Conservation (phyloP, 768 basidiomycete species). For the Podaxis pistillaris region DNA sequence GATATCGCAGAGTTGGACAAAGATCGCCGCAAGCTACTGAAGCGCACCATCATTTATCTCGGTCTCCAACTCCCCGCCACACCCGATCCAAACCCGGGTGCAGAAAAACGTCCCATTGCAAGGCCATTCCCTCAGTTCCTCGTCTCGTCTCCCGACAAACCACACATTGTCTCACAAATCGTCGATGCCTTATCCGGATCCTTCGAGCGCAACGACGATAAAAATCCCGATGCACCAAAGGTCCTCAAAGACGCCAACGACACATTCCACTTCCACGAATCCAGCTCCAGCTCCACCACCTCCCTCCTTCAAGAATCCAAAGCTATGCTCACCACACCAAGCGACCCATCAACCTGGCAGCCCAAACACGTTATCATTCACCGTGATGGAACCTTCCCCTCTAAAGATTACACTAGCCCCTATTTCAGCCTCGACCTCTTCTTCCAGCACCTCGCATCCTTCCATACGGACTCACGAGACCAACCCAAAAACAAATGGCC, state of each 20-base stretch:
- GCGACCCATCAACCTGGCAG: conserved; percentile 36
- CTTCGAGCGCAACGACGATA: conserved; percentile 28
- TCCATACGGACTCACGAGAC: conserved; percentile 25
- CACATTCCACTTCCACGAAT: conserved; percentile 58
- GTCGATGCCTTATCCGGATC: conserved; percentile 31
- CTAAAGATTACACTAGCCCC: conserved; percentile 52
- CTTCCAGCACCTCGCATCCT: conserved; percentile 47
- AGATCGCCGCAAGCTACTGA: conserved; percentile 22
- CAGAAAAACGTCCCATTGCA: conserved; percentile 26
- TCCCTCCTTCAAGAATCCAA: conserved; percentile 24
- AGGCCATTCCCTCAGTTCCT: conserved; percentile 62
- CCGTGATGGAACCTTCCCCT: conserved; percentile 45
- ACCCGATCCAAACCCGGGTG: conserved; percentile 24
- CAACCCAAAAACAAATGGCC: conserved; percentile 38
- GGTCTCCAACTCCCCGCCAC: conserved; percentile 35
- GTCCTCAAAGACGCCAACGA: conserved; percentile 68
- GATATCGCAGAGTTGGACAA: conserved; percentile 1
- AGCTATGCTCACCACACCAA: conserved; percentile 15
- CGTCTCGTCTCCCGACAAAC: conserved; percentile 42
- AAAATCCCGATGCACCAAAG: conserved; percentile 11
- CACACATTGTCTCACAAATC: conserved; percentile 37
- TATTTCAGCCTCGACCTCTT: conserved; percentile 68
- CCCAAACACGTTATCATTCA: conserved; percentile 57
- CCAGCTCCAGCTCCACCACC: conserved; percentile 28
- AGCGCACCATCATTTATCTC: conserved; percentile 30